Base-by-base conservation (phyloP, 768 basidiomycete species). In the Artomyces pyxidatus region DNA sequence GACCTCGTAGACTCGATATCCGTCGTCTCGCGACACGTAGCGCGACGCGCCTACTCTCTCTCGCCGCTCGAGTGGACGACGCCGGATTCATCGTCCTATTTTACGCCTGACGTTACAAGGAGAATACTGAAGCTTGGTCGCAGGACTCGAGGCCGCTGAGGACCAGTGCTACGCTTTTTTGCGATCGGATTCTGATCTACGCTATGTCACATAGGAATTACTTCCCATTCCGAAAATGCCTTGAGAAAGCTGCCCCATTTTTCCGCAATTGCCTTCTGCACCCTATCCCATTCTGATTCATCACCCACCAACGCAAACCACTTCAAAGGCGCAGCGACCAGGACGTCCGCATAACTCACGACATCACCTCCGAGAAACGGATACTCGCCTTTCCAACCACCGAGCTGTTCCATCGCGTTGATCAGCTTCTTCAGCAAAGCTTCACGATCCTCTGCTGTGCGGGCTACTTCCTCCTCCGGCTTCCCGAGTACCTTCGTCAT, bases 301-400 rank as follows among this genome's bases (percentile, higher is more conserved):
- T 40, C 42, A 14, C 30, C 7, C 10, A 50, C 4, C 6, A 7
- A 44, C 48, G 38, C 41, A 5, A 49, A 28, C 30, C 41, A 43
- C 1, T 27, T 7, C 21, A 51, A 39, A 3, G 10, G 25, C 3
- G 27, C 43, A 9, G 45, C 50, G 30, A 55, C 19, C 16, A 35
- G 28, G 6, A 56, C 43, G 26, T 59, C 58, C 2, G 53, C 56
- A 30, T 37, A 57, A 2, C 40, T 48, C 12, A 45, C 23, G 2
- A 28, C n/a, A 19, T 22, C 37, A 14, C 26, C 44, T 19, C 12
- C 25, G 29, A 45, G 4, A 10, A 30, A 45, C 22, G 22, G 6
- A 3, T 4, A 19, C 14, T 32, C 43, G 6, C 22, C 19, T 6
- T 3, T 17, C 19, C 30, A 46, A 10, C 21, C 14, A 1, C 28